These are phyloP conservation scores for Leptographium radiaticola DNA, from an alignment of 2,329 filamentous ascomycete species.

Conservation along the genomic window DNA sequence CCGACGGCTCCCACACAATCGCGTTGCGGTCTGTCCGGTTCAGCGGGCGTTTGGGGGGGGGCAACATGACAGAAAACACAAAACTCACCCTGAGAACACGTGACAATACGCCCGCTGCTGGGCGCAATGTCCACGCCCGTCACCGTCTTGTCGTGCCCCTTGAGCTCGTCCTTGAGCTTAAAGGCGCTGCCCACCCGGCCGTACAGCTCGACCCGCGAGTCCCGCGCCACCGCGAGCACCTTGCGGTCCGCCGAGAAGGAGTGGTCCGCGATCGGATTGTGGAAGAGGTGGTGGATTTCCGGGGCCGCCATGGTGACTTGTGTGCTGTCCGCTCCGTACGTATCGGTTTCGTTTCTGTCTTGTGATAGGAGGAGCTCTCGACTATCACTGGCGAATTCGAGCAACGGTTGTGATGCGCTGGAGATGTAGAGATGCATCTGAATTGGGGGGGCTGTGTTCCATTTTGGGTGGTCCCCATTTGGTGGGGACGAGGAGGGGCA, in stretches of 20 bases:
- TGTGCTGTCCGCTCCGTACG: neutral
- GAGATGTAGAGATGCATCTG: neutral
- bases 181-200: conserved; percentile 59
- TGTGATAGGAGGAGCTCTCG: conserved; percentile 93
- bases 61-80: too few species aligned
- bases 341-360: neutral
- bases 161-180: conserved; percentile 79
- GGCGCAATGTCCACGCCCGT: conserved; percentile 94
- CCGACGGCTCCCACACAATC: conserved; percentile 93
- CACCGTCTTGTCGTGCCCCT: conserved; percentile 93
- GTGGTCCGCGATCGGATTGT: conserved; percentile 91
- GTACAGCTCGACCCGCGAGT: conserved; percentile 85
- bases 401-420: neutral
- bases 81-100: conserved; percentile 76
- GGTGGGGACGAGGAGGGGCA: neutral
- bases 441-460: too few species aligned
- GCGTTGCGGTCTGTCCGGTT: conserved; percentile 70
- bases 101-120: conserved; percentile 82
- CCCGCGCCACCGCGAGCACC: conserved; percentile 81
- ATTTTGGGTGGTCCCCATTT: neutral
- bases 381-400: conserved; percentile 52
- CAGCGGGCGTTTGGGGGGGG: too few species aligned
- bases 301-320: conserved; percentile 57
- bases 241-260: conserved; percentile 89
- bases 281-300: conserved; percentile 94